These are phyloP conservation scores for Mallotus japonicus DNA, from an alignment of 441 rosid genomes.

Conservation along the genomic window DNA sequence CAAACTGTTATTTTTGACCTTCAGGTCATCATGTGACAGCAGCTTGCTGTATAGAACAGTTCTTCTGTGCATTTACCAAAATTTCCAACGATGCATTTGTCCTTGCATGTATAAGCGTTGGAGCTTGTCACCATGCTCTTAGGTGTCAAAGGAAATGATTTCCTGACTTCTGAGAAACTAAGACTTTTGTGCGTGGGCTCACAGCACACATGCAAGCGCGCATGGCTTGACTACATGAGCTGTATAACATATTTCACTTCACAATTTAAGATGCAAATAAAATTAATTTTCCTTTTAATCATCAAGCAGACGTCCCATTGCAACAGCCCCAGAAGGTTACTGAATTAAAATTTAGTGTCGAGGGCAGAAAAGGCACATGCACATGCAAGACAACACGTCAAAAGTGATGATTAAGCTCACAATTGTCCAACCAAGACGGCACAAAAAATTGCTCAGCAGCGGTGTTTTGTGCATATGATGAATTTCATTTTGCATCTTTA, in stretches of 20 bases:
- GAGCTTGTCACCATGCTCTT: not conserved
- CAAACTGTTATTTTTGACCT: slow-evolving; percentile 10
- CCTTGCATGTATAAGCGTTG: not conserved
- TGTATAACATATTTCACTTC: not conserved
- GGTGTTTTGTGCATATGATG: not conserved
- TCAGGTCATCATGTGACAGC: slow-evolving; percentile 8
- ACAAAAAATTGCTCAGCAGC: not conserved
- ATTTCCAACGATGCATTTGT: not conserved
- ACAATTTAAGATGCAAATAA: not conserved
- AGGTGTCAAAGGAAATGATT: not conserved
- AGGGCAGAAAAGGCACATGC: not conserved
- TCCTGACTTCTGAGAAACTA: not conserved
- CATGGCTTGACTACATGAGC: not conserved
- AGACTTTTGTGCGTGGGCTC: not conserved
- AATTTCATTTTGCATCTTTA: not conserved
- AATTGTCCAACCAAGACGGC: not conserved
- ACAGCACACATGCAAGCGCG: not conserved
- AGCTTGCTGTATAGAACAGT: slow-evolving; percentile 17
- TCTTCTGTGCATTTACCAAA: slow-evolving; percentile 9
- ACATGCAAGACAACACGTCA: not conserved
- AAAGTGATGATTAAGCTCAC: not conserved
- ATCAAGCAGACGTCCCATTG: not conserved
- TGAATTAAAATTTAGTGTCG: not conserved
- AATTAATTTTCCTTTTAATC: not conserved
- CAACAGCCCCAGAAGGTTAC: not conserved